phyloP scores from a whole-genome alignment of 2,329 filamentous ascomycete genomes.

The Ascochyta rabiei region DNA sequence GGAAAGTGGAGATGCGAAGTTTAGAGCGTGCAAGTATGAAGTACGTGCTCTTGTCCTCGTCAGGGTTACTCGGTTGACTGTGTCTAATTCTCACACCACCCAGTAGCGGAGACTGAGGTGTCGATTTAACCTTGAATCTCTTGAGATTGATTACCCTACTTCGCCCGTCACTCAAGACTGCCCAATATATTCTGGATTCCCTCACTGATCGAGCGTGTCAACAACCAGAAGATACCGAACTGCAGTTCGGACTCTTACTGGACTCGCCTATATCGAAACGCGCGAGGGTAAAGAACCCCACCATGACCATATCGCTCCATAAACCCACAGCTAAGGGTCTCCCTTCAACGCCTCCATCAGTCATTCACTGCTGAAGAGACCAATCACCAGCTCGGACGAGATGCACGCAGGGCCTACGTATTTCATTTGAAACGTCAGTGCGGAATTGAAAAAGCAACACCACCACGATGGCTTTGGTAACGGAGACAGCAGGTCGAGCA shows the following conservation, averaged over 20 bases:
- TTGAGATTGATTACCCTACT: not conserved
- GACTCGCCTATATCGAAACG: not conserved
- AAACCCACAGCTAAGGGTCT: constrained; percentile 15
- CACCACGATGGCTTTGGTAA: not conserved
- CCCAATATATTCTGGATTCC: not conserved
- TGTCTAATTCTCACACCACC: not conserved
- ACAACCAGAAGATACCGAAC: not conserved
- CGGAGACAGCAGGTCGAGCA: not conserved
- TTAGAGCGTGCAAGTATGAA: constrained; percentile 17
- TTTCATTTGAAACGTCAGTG: constrained; percentile 33
- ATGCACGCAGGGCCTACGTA: constrained; percentile 19
- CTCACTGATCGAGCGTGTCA: not conserved
- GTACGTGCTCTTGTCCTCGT: constrained; percentile 17
- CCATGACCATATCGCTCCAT: constrained; percentile 20
- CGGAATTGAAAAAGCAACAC: constrained; percentile 25
- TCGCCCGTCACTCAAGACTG: not conserved
- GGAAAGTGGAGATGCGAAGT: constrained; percentile 33
- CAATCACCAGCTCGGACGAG: constrained; percentile 24
- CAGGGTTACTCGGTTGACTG: not conserved
- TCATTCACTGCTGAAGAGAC: constrained; percentile 20
- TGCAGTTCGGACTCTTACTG: not conserved
- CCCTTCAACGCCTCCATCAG: constrained; percentile 30
- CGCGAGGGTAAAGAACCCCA: constrained; percentile 15
- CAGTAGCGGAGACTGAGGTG: too few species aligned
- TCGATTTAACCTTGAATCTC: not conserved